Conservation (phyloP, 495 filamentous ascomycete species). For the Bryoglossum gracile region DNA sequence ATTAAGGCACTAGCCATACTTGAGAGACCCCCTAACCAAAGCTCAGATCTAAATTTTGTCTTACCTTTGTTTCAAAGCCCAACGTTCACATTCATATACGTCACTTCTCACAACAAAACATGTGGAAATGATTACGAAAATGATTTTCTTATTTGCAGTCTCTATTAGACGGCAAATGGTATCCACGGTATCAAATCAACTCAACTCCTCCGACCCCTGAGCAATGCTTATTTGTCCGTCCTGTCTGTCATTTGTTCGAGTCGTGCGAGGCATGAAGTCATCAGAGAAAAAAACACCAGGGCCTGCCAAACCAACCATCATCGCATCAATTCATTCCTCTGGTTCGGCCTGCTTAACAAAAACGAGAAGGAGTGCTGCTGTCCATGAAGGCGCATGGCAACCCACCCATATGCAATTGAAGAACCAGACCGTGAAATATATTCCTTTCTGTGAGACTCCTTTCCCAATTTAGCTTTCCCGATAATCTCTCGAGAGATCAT, state of each 20-base stretch:
- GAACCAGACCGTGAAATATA: background rate
- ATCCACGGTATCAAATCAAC: slow-evolving; percentile 21
- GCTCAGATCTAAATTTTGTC: too few species aligned
- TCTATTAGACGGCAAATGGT: slow-evolving; percentile 11
- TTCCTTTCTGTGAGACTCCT: background rate
- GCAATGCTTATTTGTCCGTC: slow-evolving; percentile 16
- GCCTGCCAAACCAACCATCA: background rate
- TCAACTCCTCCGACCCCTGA: slow-evolving; percentile 16
- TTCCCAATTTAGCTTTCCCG: background rate
- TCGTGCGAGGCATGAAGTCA: background rate
- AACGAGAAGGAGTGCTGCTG: too few species aligned
- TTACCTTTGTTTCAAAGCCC: background rate
- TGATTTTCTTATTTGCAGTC: background rate
- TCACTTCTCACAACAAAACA: too few species aligned
- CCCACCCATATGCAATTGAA: slow-evolving; percentile 10
- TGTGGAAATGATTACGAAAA: too few species aligned
- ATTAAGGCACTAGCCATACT: too few species aligned
- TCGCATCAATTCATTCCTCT: background rate
- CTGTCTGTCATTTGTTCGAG: background rate
- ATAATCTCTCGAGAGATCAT: background rate
- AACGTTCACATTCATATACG: too few species aligned
- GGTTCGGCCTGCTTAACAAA: too few species aligned
- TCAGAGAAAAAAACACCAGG: slow-evolving; percentile 1
- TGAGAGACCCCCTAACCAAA: too few species aligned
- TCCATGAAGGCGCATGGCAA: too few species aligned